Percentiles rank a stretch among this genome's conserved stretches.
Conservation (phyloP, 345 rosid species). For the Acer campestre region DNA sequence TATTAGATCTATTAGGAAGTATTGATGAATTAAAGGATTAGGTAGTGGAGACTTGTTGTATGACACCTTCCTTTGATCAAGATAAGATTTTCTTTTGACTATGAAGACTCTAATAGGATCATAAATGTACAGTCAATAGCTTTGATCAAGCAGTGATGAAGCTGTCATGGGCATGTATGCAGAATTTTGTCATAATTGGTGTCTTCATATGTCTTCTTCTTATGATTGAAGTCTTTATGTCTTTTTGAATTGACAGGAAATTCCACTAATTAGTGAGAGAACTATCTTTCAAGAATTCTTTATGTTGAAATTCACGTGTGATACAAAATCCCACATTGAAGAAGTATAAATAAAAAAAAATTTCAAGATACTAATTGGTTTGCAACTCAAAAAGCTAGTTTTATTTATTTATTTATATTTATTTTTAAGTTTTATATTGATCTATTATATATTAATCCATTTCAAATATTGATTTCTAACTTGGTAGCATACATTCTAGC, state of each 20-base stretch:
- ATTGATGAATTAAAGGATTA: not conserved
- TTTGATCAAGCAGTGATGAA: not conserved
- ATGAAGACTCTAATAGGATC: not conserved
- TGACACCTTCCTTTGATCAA: not conserved
- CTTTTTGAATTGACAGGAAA: constrained; percentile 6
- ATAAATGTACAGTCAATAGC: not conserved
- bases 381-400: too few relatives aligned
- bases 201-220: not conserved
- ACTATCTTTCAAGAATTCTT: too few relatives aligned
- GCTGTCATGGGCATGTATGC: constrained; percentile 1
- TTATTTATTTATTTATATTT: too few relatives aligned
- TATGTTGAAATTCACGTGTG: too few relatives aligned
- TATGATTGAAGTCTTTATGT: not conserved
- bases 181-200: not conserved
- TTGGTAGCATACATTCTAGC: too few relatives aligned
- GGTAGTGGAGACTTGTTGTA: not conserved
- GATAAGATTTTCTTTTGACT: not conserved
- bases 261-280: not conserved
- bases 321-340: too few relatives aligned
- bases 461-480: too few relatives aligned
- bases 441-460: too few relatives aligned
- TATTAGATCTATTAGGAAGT: not conserved
- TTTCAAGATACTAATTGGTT: too few relatives aligned
- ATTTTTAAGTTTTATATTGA: too few relatives aligned
- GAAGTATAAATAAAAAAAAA: too few relatives aligned